Evolutionary conservation across 2,329 filamentous ascomycete genomes (phyloP), one percentile per base, ranked within the genome.

Genomic region (Epichloe hybrida): DNA sequence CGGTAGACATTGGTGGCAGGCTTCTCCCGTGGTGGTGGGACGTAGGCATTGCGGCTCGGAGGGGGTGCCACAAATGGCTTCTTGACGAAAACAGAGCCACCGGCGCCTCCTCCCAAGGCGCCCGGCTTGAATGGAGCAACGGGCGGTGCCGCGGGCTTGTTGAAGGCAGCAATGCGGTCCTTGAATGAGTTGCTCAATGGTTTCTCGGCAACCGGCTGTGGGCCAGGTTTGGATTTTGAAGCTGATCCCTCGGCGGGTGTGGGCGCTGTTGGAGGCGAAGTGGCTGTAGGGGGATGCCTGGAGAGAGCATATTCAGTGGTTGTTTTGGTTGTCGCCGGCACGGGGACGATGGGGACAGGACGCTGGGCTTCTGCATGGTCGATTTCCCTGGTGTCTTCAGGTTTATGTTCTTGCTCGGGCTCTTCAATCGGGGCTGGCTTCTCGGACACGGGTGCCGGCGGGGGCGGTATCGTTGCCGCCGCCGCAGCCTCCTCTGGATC

Each of bases 1-100:
- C 83, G 80, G 64, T 96, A 95, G 21, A 89, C 66, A 69, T 84
- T 94, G 46, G 83, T 76, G 5, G 83, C 77, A 1, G 84, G 82
- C 15, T 77, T 69, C 55, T 93, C 85, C 21, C 83, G 80, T 34
- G 77, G 75, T 4, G 86, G 83, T 23, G 93, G 88, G 9, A 98
- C 77, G 61, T 88, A 98, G 23, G 91, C 86, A 70, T 96, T 85
- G 58, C 88, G 85, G 66, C 89, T 95, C 0, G 93, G 93, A 17
- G 93, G 93, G 93, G 93, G 89, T 3, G 93, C 88, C 51, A 98
- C 90, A 61, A 96, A 98, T 0, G 91, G 89, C 69, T 97, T 97
- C 75, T 91, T 96, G 68, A 98, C 83, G 62, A 97, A 97, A 49
- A 76, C 76, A 55, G 76, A 75, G 45, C 77, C 72, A 52, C 79